phyloP scores from a whole-genome alignment of 1,284 basidiomycete species.

The Melampsora abietis-canadensis region DNA sequence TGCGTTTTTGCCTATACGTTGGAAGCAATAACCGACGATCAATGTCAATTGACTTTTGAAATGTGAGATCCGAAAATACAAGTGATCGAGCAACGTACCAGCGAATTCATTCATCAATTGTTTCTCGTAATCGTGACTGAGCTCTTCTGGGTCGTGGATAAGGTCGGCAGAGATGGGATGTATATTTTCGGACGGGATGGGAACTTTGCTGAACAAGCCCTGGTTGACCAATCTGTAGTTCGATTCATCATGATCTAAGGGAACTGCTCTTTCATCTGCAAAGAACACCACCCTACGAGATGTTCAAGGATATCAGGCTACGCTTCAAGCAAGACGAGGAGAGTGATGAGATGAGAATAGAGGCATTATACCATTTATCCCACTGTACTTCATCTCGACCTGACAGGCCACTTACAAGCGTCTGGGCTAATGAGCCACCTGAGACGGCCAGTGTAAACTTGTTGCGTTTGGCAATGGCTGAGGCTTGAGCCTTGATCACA shows the following conservation, averaged over 20 bases:
- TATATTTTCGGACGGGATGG: slow-evolving; percentile 73
- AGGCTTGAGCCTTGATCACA: slow-evolving; percentile 80
- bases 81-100: slow-evolving; percentile 46
- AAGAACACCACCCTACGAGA: slow-evolving; percentile 88
- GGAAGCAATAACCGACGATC: slow-evolving; percentile 1
- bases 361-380: slow-evolving; percentile 77
- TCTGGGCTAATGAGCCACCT: slow-evolving; percentile 85
- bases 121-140: slow-evolving; percentile 56
- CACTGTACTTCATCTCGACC: slow-evolving; percentile 74
- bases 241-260: slow-evolving; percentile 84
- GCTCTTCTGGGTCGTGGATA: slow-evolving; percentile 59
- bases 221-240: slow-evolving; percentile 78
- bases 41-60: background rate
- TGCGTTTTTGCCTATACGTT: slow-evolving; percentile 70
- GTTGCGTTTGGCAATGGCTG: slow-evolving; percentile 80
- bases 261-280: slow-evolving; percentile 92
- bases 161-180: slow-evolving; percentile 74
- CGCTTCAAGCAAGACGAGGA: background rate
- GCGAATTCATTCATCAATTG: slow-evolving; percentile 58
- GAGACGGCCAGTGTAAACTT: slow-evolving; percentile 89
- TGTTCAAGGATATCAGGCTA: background rate
- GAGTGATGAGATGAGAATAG: background rate
- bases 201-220: slow-evolving; percentile 77
- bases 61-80: background rate
- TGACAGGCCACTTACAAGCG: slow-evolving; percentile 69